Conservation (phyloP, 257 asterid genomes). For the Datura wrightii region DNA sequence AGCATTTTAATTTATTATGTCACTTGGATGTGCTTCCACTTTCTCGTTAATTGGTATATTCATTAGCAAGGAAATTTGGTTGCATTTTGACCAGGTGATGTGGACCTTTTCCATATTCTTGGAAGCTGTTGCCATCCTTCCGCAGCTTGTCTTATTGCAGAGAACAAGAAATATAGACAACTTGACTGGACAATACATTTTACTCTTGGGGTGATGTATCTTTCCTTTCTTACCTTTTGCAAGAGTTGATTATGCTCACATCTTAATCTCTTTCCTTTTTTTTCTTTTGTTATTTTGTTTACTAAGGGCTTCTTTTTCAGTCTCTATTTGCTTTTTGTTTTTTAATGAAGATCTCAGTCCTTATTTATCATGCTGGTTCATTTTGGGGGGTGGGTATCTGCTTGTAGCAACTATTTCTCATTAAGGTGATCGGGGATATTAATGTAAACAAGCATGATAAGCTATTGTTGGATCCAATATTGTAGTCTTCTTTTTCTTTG, state of each 20-base stretch:
- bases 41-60: neutral
- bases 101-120: constrained; percentile 84
- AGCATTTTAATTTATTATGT: constrained; percentile 8
- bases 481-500: neutral
- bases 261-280: neutral
- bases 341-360: neutral
- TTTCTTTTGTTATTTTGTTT: neutral
- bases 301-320: neutral
- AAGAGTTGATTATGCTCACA: neutral
- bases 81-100: constrained; percentile 56
- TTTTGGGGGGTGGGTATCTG: neutral
- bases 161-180: constrained; percentile 89
- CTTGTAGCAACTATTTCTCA: neutral
- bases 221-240: constrained; percentile 24
- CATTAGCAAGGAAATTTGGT: constrained; percentile 24
- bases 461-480: neutral
- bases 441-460: neutral
- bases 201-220: constrained; percentile 70
- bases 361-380: neutral
- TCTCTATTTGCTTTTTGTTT: neutral
- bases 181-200: constrained; percentile 86
- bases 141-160: constrained; percentile 86
- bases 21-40: constrained; percentile 15
- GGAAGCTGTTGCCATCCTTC: constrained; percentile 92
- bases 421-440: neutral